phyloP scores from a whole-genome alignment of 225 moss, liverwort and hornwort genomes.

The Physcomitrium patens region DNA sequence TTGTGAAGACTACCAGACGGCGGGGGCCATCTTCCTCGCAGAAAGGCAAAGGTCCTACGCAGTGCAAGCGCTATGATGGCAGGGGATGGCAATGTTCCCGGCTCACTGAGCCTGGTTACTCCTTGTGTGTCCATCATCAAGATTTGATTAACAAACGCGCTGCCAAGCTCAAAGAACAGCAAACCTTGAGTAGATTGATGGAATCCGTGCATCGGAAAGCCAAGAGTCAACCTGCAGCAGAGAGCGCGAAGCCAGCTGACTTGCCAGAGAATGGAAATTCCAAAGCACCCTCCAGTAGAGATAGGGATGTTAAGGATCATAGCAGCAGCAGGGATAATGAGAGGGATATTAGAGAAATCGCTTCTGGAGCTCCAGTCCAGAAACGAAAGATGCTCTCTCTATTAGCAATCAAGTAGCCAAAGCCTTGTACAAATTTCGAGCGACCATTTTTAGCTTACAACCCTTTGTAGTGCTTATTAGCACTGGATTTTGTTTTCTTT shows the following conservation, averaged over 20 bases:
- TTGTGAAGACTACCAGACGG: constrained; percentile 47
- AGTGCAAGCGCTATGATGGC: constrained; percentile 67
- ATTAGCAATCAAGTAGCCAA: constrained; percentile 44
- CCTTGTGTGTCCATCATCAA: constrained; percentile 61
- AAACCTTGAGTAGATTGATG: constrained; percentile 44
- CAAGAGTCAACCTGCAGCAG: constrained; percentile 27
- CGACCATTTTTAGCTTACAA: constrained; percentile 7
- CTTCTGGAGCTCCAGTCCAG: constrained; percentile 33
- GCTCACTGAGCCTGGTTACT: constrained; percentile 61
- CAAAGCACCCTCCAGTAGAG: too few relatives aligned
- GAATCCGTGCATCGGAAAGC: constrained; percentile 43
- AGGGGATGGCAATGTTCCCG: constrained; percentile 65
- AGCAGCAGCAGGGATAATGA: constrained; percentile 22
- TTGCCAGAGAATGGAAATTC: neutral
- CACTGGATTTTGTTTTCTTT: neutral
- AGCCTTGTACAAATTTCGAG: neutral
- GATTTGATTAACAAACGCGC: constrained; percentile 64
- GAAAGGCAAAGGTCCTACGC: constrained; percentile 58
- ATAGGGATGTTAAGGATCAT: too few relatives aligned
- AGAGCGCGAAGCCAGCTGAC: neutral
- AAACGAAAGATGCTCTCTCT: constrained; percentile 58
- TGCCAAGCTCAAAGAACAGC: constrained; percentile 63
- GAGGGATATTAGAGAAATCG: constrained; percentile 14
- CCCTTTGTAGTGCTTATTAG: neutral
- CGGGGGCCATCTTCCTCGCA: constrained; percentile 59